Percentiles rank a stretch among this genome's conserved stretches.
These are phyloP conservation scores for Chaetomiaceae sp. DNA, from an alignment of 2,329 filamentous ascomycete species.

Conservation along the genomic window DNA sequence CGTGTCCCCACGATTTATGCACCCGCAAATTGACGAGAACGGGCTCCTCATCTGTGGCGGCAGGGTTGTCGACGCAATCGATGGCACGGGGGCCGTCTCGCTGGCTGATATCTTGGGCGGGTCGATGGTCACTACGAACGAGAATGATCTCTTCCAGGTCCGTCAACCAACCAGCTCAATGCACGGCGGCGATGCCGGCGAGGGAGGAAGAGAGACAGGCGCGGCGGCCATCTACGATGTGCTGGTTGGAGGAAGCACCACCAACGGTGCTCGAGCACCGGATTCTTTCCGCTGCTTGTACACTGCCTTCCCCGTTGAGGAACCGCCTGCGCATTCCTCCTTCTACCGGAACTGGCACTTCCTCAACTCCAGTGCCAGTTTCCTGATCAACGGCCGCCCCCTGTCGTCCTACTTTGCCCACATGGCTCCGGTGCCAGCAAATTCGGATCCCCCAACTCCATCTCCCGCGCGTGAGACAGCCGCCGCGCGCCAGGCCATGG, in stretches of 20 bases:
- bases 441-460: neutral
- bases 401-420: conserved; percentile 3
- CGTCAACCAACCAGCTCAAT: neutral
- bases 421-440: neutral
- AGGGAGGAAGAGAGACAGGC: neutral
- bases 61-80: conserved; percentile 1
- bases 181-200: neutral
- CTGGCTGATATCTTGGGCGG: neutral
- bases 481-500: conserved; percentile 8
- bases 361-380: conserved; percentile 5
- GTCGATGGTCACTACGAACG: neutral
- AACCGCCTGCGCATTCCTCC: neutral
- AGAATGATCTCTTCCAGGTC: neutral
- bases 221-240: conserved; percentile 1
- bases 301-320: conserved; percentile 4
- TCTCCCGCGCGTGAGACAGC: neutral
- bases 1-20: too few relatives aligned
- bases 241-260: neutral
- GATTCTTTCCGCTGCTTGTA: conserved; percentile 8
- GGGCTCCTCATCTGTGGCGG: neutral
- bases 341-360: conserved; percentile 12
- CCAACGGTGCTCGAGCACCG: neutral
- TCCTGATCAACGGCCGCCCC: neutral
- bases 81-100: conserved; percentile 6
- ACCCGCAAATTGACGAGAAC: too few relatives aligned